Conservation (phyloP, 331 rosid genomes). For the Pyracantha coccinea region DNA sequence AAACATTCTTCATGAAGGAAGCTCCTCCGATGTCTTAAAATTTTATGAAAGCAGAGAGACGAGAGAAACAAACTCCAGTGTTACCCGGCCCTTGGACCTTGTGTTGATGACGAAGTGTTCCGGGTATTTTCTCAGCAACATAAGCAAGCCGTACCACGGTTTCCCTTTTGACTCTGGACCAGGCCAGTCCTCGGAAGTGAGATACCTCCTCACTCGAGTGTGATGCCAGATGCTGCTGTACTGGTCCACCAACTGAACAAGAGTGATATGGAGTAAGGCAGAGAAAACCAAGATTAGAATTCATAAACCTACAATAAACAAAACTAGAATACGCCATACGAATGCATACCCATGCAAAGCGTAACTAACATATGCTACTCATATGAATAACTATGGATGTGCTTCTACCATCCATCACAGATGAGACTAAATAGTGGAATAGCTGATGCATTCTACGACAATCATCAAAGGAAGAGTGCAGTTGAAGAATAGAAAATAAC, state of each 20-base stretch:
- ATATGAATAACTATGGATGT: not conserved
- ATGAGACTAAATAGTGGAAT: not conserved
- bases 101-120: conserved; percentile 99
- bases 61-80: conserved; percentile 86
- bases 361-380: not conserved
- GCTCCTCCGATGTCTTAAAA: not conserved
- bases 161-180: conserved; percentile 92
- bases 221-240: conserved; percentile 81
- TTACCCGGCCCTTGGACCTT: conserved; percentile 79
- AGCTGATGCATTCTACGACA: not conserved
- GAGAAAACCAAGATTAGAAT: not conserved
- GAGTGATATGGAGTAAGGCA: not conserved
- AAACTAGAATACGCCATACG: not conserved
- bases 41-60: conserved; percentile 76
- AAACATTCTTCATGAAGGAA: not conserved
- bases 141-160: conserved; percentile 92
- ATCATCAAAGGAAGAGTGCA: not conserved
- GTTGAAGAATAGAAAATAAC: not conserved
- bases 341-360: not conserved
- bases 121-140: conserved; percentile 91
- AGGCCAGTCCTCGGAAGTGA: conserved; percentile 83
- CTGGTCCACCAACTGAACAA: conserved; percentile 68
- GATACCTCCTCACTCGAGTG: conserved; percentile 77
- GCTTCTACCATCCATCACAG: not conserved
- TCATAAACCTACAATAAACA: not conserved